Conservation (phyloP, 345 rosid species). For the Nephelium lappaceum region DNA sequence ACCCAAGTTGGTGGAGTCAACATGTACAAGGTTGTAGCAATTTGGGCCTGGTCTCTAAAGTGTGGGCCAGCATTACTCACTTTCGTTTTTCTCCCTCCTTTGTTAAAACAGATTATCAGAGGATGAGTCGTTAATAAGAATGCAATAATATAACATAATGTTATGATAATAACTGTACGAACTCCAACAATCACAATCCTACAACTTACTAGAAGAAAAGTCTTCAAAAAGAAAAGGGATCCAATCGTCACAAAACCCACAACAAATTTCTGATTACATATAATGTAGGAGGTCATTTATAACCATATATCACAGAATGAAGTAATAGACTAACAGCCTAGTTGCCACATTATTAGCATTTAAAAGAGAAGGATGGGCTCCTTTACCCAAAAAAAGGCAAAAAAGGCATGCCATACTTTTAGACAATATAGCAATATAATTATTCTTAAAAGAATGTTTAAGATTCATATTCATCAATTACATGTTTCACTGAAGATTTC, state of each 20-base stretch:
- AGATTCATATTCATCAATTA: neutral
- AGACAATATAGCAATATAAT: too few relatives aligned
- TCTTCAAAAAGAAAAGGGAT: too few relatives aligned
- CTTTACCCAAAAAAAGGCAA: too few relatives aligned
- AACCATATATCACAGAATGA: neutral
- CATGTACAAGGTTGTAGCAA: neutral
- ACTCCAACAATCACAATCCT: neutral
- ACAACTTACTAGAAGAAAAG: too few relatives aligned
- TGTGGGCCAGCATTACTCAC: neutral
- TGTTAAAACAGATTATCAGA: neutral
- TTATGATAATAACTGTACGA: neutral
- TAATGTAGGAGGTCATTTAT: too few relatives aligned
- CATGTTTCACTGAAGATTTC: neutral
- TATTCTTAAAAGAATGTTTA: neutral
- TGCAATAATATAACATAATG: too few relatives aligned
- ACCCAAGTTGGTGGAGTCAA: too few relatives aligned
- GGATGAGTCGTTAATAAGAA: neutral
- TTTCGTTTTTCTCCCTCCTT: neutral
- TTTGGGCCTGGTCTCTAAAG: too few relatives aligned
- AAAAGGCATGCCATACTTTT: too few relatives aligned
- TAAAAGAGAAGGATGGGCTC: too few relatives aligned
- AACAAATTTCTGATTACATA: neutral
- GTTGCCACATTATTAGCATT: neutral
- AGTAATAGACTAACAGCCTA: neutral
- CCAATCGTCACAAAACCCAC: neutral